A percentile compares a stretch with the other conserved stretches of the same genome.
Conservation (phyloP, 768 basidiomycete species). For the Piloderma croceum region DNA sequence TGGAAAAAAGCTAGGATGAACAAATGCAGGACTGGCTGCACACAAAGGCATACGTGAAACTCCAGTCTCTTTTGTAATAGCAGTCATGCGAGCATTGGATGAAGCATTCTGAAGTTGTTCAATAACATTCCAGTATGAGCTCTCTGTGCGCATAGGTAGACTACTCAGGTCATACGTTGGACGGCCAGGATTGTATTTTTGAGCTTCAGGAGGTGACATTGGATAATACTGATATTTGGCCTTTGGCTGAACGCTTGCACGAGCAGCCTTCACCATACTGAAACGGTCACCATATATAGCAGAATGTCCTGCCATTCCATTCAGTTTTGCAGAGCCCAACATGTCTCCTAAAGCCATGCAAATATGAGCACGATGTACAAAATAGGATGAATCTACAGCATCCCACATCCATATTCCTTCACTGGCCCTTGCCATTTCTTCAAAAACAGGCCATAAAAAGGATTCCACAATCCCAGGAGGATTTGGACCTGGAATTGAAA, state of each 20-base stretch:
- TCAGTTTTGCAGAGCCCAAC: too few species aligned
- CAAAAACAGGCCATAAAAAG: slow-evolving; percentile 20
- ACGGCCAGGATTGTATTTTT: slow-evolving; percentile 19
- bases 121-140: slow-evolving; percentile 22
- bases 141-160: slow-evolving; percentile 18
- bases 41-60: slow-evolving; percentile 22
- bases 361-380: slow-evolving; percentile 16
- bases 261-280: too few species aligned
- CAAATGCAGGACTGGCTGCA: too few species aligned
- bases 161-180: slow-evolving; percentile 19
- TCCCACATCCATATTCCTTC: slow-evolving; percentile 33
- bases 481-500: slow-evolving; percentile 25
- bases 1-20: slow-evolving; percentile 29
- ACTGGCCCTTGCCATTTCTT: slow-evolving; percentile 22
- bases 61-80: slow-evolving; percentile 20
- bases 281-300: too few species aligned
- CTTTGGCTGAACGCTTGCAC: slow-evolving; percentile 14
- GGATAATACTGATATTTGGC: too few species aligned
- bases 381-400: too few species aligned
- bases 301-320: too few species aligned
- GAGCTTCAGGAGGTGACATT: slow-evolving; percentile 16
- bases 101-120: slow-evolving; percentile 11
- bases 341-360: slow-evolving; percentile 16
- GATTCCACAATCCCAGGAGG: slow-evolving; percentile 24
- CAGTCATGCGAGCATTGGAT: slow-evolving; percentile 7